Percentiles rank a stretch among this genome's conserved stretches.
Evolutionary conservation across 345 rosid genomes (phyloP).

Genomic region (Ceriops tagal): DNA sequence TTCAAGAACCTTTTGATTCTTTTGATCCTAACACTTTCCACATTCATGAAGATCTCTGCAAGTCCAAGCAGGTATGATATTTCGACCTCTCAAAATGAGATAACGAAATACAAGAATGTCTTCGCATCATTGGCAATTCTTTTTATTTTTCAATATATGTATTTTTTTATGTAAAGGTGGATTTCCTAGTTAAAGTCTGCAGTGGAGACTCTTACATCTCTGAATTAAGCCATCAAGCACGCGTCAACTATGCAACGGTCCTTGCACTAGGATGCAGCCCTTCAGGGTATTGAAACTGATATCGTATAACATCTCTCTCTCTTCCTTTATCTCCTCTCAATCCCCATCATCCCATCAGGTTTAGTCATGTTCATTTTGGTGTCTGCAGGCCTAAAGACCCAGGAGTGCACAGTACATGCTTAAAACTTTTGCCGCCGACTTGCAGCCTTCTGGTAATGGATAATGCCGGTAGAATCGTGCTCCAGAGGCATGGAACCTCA

Average conservation of each 20-base stretch:
- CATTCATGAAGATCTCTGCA: slow-evolving; percentile 40
- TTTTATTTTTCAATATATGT: background rate
- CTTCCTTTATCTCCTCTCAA: background rate
- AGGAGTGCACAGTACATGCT: slow-evolving; percentile 13
- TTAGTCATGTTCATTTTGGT: no score
- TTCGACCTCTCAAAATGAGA: background rate
- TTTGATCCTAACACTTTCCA: slow-evolving; percentile 39
- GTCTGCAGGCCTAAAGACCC: slow-evolving; percentile 32
- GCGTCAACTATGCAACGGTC: slow-evolving; percentile 33
- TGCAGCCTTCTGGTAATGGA: slow-evolving; percentile 37
- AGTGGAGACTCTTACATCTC: slow-evolving; percentile 29
- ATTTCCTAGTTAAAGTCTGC: slow-evolving; percentile 37
- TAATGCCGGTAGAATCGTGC: slow-evolving; percentile 21
- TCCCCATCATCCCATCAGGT: no score
- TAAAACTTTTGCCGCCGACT: slow-evolving; percentile 35
- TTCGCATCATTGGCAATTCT: background rate
- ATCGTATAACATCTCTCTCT: background rate
- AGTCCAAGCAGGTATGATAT: slow-evolving; percentile 23
- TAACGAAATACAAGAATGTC: no score
- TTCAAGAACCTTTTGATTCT: slow-evolving; percentile 23
- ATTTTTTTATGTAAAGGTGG: slow-evolving; percentile 23
- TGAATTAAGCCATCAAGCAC: slow-evolving; percentile 32
- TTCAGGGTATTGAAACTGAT: slow-evolving; percentile 25
- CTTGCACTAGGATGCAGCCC: slow-evolving; percentile 40
- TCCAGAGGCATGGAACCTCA: slow-evolving; percentile 38